Evolutionary conservation across 1,284 basidiomycete genomes (phyloP), one percentile per base, ranked within the genome.

Genomic region (Athelia sp.): DNA sequence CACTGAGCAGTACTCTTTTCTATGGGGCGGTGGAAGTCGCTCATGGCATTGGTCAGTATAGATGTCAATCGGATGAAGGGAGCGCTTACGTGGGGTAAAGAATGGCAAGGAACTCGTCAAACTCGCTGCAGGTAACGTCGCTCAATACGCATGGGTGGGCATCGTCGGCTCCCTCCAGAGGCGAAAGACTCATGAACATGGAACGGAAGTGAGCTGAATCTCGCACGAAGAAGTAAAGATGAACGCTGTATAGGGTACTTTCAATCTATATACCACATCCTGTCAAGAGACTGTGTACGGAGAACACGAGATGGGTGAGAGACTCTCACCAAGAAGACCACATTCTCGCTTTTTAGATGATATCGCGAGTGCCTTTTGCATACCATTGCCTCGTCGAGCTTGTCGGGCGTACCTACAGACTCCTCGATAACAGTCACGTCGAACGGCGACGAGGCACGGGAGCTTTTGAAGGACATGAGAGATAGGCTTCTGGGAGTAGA

Each of bases 1-100:
- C 72, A 74, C 43, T 72, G 65, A 26, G 62, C 57, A 17, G 59
- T 53, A 10, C 65, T 64, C 4, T 55, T 55, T 34, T 66, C 55
- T 45, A 68, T 63, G 10, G 56, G 58, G n/a, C 57, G 51, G 1
- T 53, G 45, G 17, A 68, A 63, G 44, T 63, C 58, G 15, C 70
- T 70, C 48, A 14, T 46, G 36, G 15, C 29, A 35, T 49, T 15
- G 46, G 24, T 34, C 23, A 13, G 9, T 29, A 29, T 29, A 29
- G 26, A 29, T 13, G 26, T 13, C 6, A 4, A 13, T 29, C 26
- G 13, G 26, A 13, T 4, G 13, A 13, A 29, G 4, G 4, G 26
- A 29, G 4, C 6, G 26, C 26, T 4, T 29, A 29, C 26, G 13
- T 29, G 13, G 26, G 52, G 43, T 54, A 54, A 10, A 54, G 4